Evolutionary conservation across 352 stramenopile genomes (phyloP), one percentile per base, ranked within the genome.

Genomic region (Pythium volutum): DNA sequence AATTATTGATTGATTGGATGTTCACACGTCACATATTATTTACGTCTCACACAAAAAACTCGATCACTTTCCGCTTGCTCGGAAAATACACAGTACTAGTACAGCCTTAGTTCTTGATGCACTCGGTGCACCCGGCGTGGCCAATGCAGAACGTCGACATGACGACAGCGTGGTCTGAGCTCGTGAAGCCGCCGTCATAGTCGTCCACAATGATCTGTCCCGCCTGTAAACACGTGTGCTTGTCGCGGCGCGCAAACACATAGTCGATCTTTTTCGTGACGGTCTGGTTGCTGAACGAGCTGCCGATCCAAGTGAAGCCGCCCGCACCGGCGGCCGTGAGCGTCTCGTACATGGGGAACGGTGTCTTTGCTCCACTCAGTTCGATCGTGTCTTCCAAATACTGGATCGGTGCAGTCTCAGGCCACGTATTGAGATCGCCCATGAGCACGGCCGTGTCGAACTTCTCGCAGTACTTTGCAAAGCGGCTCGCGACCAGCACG

Each of bases 301-400:
- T 59, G 11, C 76, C 83, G 43, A 92, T 89, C 77, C 76, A 91
- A 26, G 83, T 91, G 4, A 63, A 39, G 0, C 79, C 77, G 3
- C 70, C 74, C 1, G 65, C 70, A 9, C 68, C 73, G 5, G 69
- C 66, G 16, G 68, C 73, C 22, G 66, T 77, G 26, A 92, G 55
- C 23, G 83, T 85, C 39, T 89, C 78, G 55, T 87, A 91, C 57
- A 92, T 48, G 0, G 74, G 74, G n/a, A 89, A 71, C 2, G 76
- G 71, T 1, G 76, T 86, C 25, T 48, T 64, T 4, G 29, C 16
- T 11, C 63, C 64, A 27, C 75, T 57, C 14, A 88, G 41, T 15
- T 26, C 22, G 11, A 47, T 43, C 38, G 75, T 39, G 12, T 64
- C 57, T 6, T 55, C 18, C 20, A 90, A 64, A 50, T 87, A 92